phyloP scores from a whole-genome alignment of 495 filamentous ascomycete species.

The Pyronema omphalodes region DNA sequence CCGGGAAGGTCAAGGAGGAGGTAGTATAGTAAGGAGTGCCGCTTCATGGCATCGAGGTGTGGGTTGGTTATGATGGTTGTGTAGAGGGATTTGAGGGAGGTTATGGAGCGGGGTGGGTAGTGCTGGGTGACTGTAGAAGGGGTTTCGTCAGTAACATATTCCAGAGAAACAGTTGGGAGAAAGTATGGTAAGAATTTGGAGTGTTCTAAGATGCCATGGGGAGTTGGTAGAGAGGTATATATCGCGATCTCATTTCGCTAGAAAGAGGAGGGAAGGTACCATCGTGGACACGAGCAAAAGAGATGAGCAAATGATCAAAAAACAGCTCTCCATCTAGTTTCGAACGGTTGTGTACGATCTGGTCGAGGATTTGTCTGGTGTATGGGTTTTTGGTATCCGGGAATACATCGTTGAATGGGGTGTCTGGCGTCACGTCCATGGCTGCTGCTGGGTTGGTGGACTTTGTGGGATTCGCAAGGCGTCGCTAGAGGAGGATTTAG shows the following conservation, averaged over 20 bases:
- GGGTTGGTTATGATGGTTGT: slow-evolving; percentile 10
- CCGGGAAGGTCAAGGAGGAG: slow-evolving; percentile 18
- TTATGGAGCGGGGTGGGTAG: slow-evolving; percentile 19
- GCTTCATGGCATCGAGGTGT: slow-evolving; percentile 20
- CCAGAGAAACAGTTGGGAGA: no score
- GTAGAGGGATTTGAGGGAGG: slow-evolving; percentile 12
- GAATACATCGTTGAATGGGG: slow-evolving; percentile 13
- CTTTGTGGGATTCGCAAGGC: no score
- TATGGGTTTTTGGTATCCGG: slow-evolving; percentile 21
- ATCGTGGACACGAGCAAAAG: slow-evolving; percentile 18
- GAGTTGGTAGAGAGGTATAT: not conserved
- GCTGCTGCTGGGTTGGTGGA: not conserved
- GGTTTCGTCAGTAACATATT: no score
- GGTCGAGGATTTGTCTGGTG: slow-evolving; percentile 8
- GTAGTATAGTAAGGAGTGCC: slow-evolving; percentile 20
- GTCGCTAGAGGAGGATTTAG: no score
- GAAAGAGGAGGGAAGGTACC: slow-evolving; percentile 6
- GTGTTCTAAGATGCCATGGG: no score
- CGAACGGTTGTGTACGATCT: slow-evolving; percentile 10
- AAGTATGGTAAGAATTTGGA: no score
- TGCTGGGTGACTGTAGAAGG: not conserved
- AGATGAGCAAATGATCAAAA: slow-evolving; percentile 16
- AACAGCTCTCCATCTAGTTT: slow-evolving; percentile 14
- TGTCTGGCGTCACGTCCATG: slow-evolving; percentile 13
- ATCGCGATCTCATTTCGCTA: not conserved